phyloP scores from a whole-genome alignment of 2,329 filamentous ascomycete species.

The Microsporum ferrugineum region DNA sequence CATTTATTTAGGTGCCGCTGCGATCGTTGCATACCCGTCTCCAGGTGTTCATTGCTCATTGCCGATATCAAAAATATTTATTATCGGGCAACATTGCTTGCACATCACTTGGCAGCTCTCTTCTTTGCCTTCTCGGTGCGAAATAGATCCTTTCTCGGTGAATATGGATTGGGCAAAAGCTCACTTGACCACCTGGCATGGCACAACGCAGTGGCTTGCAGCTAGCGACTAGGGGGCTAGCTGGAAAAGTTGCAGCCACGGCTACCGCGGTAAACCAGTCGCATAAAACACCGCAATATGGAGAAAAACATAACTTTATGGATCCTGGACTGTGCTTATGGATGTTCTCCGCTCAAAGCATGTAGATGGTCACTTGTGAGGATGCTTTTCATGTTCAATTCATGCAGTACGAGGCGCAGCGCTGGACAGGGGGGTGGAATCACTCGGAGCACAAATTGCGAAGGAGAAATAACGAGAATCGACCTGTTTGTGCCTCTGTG shows the following conservation, averaged over 20 bases:
- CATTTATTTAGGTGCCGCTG: neutral
- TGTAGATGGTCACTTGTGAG: neutral
- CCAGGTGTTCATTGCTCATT: neutral
- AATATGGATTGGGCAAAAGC: neutral
- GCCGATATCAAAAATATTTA: neutral
- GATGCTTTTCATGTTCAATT: neutral
- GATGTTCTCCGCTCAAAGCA: neutral
- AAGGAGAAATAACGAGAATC: neutral
- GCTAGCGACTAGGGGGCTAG: neutral
- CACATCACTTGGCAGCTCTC: neutral
- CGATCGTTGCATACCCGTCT: neutral
- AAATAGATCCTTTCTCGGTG: no score
- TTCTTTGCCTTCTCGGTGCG: neutral
- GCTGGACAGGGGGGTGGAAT: neutral
- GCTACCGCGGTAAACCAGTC: conserved; percentile 2
- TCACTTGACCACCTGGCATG: neutral
- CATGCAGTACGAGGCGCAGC: neutral
- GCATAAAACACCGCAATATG: neutral
- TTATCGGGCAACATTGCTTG: neutral
- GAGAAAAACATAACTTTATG: neutral
- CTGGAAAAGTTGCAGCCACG: neutral
- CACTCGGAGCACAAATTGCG: neutral
- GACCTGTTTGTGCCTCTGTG: neutral
- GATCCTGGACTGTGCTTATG: neutral
- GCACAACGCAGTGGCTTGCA: neutral